phyloP scores from a whole-genome alignment of 1,139 yeast genomes.

The Zygosaccharomyces sapae region DNA sequence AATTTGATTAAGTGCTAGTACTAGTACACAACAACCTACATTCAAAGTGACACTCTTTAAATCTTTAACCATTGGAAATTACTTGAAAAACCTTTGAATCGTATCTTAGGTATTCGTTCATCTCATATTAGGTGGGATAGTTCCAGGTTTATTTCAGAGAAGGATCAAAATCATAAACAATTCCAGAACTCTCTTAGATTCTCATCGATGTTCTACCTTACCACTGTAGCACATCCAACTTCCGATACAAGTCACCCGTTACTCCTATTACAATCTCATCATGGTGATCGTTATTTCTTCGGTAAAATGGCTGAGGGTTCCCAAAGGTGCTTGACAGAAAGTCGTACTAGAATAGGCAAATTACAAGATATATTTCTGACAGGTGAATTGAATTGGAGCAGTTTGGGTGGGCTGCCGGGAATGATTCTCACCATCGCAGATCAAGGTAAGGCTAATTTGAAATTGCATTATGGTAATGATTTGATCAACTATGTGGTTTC shows the following conservation, averaged over 20 bases:
- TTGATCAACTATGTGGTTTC: constrained; percentile 54
- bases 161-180: constrained; percentile 1
- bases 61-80: neutral
- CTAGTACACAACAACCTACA: neutral
- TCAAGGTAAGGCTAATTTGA: constrained; percentile 55
- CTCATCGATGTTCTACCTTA: constrained; percentile 36
- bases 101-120: neutral
- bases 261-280: constrained; percentile 46
- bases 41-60: constrained; percentile 12
- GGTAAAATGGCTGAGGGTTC: constrained; percentile 86
- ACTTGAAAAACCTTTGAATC: neutral
- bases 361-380: constrained; percentile 67
- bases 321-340: constrained; percentile 64
- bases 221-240: constrained; percentile 51
- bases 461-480: constrained; percentile 44
- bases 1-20: neutral
- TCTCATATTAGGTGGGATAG: neutral
- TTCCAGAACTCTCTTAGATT: constrained; percentile 9
- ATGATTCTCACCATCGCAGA: constrained; percentile 79
- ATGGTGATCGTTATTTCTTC: constrained; percentile 56
- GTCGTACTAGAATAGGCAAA: constrained; percentile 49
- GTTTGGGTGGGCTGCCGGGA: constrained; percentile 88
- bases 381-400: constrained; percentile 68
- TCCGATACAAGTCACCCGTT: constrained; percentile 60
- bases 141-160: neutral